Base-by-base conservation (phyloP, 176 grass and related monocot species). In the Carex littledalei region DNA sequence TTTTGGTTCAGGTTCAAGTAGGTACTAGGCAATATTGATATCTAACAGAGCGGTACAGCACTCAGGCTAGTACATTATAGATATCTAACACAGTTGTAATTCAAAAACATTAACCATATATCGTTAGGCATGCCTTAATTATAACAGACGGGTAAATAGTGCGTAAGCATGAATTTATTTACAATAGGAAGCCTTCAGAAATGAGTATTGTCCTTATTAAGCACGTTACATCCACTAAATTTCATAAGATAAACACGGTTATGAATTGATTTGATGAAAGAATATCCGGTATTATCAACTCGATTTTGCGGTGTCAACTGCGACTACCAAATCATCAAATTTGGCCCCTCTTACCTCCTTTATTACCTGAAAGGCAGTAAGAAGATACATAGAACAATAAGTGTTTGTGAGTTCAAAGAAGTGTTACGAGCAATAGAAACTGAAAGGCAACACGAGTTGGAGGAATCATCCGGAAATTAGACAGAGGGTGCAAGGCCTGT, bases 331-430 rank as follows among this genome's bases (percentile, higher is more conserved):
- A 54, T 96, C 97, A 62, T 96, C 93, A 8, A 94, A 75, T 85
- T 99, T 99, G 1, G 97, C 91, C 31, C 97, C 97, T 4, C 87
- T 99, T 24, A 96, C 87, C 88, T 99, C 97, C 89, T 91, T 95
- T 64, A 91, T 80, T 18, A 99, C 89, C 84, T 96, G 37, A 39
- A 39, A 39, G 8, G 47, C 47, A 49, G 9, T 49, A 11, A 49
- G 47, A 49, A 49, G 7, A 49, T 10, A 11, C 9, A 49, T 49
- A 49, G 47, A 49, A 49, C 47, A 49, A 49, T 10, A 49, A 11
- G 47, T 10, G 47, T 49, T 49, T 11, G 47, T 49, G 9, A 49
- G 47, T 49, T 49, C 47, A 10, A 49, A 49, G 47, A 49, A 49
- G 9, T 49, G 47, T 49, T 49, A 49, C 39, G 43, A 47, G 43